These are phyloP conservation scores for Neopestalotiopsis clavispora DNA, from an alignment of 2,329 filamentous ascomycete genomes.

Conservation along the genomic window DNA sequence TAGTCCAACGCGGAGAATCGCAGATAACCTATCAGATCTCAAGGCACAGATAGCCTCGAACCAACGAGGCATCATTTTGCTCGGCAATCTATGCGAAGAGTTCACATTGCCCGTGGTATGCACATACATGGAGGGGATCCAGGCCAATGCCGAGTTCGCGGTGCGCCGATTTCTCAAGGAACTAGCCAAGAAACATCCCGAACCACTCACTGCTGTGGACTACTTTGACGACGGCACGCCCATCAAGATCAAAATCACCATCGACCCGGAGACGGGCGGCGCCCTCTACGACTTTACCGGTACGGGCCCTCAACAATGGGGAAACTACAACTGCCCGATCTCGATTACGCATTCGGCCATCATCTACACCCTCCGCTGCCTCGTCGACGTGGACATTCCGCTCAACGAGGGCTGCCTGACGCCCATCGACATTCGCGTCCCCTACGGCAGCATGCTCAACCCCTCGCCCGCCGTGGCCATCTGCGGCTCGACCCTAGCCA, in stretches of 20 bases:
- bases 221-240: slow-evolving; percentile 69
- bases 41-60: slow-evolving; percentile 49
- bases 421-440: slow-evolving; percentile 25
- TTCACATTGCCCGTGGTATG: slow-evolving; percentile 36
- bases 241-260: slow-evolving; percentile 40
- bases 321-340: slow-evolving; percentile 34
- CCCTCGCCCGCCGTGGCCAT: slow-evolving; percentile 27
- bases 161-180: slow-evolving; percentile 35
- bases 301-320: slow-evolving; percentile 57
- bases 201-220: slow-evolving; percentile 68
- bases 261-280: slow-evolving; percentile 70
- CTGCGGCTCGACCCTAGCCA: slow-evolving; percentile 24
- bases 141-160: slow-evolving; percentile 42
- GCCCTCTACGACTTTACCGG: slow-evolving; percentile 59
- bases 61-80: slow-evolving; percentile 39
- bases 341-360: slow-evolving; percentile 34
- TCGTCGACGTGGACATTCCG: slow-evolving; percentile 75
- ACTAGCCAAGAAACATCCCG: slow-evolving; percentile 50
- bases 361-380: slow-evolving; percentile 51
- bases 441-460: slow-evolving; percentile 34
- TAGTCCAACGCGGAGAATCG: slow-evolving; percentile 38
- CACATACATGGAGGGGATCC: slow-evolving; percentile 44
- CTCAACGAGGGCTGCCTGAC: slow-evolving; percentile 74
- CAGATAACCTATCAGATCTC: slow-evolving; percentile 48
- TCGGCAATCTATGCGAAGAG: slow-evolving; percentile 37